Percentiles rank a stretch among this genome's conserved stretches.
Evolutionary conservation across 2,329 filamentous ascomycete genomes (phyloP).

Genomic region (Dryadomyces sulphureus): DNA sequence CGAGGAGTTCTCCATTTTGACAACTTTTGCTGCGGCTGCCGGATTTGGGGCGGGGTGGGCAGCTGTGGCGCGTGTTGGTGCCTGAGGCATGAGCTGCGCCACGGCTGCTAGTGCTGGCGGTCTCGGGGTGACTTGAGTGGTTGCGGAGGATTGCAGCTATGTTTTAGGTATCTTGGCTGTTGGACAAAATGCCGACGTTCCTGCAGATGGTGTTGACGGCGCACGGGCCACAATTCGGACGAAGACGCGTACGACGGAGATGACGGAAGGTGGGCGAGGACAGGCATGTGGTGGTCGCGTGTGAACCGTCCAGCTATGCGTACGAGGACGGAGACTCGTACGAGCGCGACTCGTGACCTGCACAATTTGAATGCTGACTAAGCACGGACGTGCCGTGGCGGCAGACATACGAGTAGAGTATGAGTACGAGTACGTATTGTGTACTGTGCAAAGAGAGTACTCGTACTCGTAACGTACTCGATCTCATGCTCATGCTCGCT

Average conservation of each 20-base stretch:
- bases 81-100: background rate
- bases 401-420: too few species aligned
- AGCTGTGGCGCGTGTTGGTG: background rate
- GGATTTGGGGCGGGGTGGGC: background rate
- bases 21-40: background rate
- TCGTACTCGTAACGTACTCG: too few species aligned
- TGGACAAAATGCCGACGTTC: background rate
- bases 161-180: background rate
- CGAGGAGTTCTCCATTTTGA: background rate
- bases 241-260: too few species aligned
- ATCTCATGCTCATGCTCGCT: too few species aligned
- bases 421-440: background rate
- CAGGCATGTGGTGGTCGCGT: too few species aligned
- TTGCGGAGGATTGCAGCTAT: background rate
- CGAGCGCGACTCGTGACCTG: too few species aligned
- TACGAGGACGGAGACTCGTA: too few species aligned
- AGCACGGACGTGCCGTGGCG: too few species aligned
- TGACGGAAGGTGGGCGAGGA: too few species aligned
- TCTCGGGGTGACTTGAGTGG: background rate
- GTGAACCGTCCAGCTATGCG: too few species aligned
- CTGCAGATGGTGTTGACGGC: background rate
- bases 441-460: too few species aligned
- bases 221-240: constrained; percentile 1
- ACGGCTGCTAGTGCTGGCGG: background rate
- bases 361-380: too few species aligned